A percentile compares a stretch with the other conserved stretches of the same genome.
phyloP scores from a whole-genome alignment of 148 eudicot species.

The Rhododendron molle region DNA sequence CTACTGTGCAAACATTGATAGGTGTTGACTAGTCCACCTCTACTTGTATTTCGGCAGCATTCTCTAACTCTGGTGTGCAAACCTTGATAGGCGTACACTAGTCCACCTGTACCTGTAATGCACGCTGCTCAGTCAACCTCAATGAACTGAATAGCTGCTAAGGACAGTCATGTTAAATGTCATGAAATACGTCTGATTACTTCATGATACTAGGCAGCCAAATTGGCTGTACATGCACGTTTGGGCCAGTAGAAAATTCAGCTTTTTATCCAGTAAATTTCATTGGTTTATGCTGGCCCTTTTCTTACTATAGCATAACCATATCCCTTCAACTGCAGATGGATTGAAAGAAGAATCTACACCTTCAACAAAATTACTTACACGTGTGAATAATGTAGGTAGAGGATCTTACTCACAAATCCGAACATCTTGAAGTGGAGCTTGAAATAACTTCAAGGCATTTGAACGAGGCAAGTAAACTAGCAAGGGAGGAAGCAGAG shows the following conservation, averaged over 20 bases:
- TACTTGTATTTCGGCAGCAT: background rate
- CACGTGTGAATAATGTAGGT: constrained; percentile 33
- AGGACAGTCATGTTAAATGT: background rate
- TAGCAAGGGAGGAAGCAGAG: constrained; percentile 52
- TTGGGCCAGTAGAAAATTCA: background rate
- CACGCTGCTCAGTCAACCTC: background rate
- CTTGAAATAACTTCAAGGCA: constrained; percentile 55
- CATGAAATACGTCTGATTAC: background rate
- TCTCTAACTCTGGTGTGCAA: background rate
- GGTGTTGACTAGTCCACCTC: background rate
- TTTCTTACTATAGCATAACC: background rate
- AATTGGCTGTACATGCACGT: background rate
- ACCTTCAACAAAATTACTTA: background rate
- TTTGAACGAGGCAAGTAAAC: constrained; percentile 49
- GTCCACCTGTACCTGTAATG: background rate
- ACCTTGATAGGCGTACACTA: background rate
- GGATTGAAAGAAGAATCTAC: constrained; percentile 8
- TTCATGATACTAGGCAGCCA: background rate
- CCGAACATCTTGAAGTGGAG: constrained; percentile 58
- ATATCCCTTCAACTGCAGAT: background rate
- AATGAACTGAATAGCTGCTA: background rate
- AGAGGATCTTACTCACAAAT: constrained; percentile 54
- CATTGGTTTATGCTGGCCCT: background rate
- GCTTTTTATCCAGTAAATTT: background rate
- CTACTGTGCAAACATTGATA: background rate